These are phyloP conservation scores for Xylaria sp. DNA, from an alignment of 2,329 filamentous ascomycete genomes.

Conservation along the genomic window DNA sequence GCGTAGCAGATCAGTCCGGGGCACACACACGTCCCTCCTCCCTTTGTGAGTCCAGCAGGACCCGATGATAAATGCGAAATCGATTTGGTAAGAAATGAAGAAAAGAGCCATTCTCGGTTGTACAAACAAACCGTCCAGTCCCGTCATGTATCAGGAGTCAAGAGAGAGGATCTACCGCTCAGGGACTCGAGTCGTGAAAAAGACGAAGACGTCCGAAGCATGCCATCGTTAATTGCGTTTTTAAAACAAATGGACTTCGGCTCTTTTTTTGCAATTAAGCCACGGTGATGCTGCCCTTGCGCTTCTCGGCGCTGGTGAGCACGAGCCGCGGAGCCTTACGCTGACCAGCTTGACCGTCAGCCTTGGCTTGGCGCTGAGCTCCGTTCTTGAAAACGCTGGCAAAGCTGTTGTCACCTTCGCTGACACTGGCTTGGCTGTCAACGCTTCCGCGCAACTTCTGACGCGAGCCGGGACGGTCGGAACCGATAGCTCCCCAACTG, in stretches of 20 bases:
- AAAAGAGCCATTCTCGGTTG: conserved; percentile 26
- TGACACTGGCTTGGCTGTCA: conserved; percentile 61
- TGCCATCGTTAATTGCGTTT: conserved; percentile 29
- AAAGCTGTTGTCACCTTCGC: conserved; percentile 56
- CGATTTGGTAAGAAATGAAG: conserved; percentile 24
- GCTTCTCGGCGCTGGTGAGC: conserved; percentile 83
- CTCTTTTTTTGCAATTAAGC: conserved; percentile 20
- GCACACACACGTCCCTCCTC: conserved; percentile 6
- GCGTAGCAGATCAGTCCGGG: conserved; percentile 17
- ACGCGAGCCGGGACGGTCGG: conserved; percentile 69
- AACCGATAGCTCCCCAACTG: conserved; percentile 74
- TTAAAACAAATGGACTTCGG: conserved; percentile 18
- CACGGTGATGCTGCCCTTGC: conserved; percentile 55
- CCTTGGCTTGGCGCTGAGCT: conserved; percentile 47
- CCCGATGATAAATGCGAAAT: conserved; percentile 20
- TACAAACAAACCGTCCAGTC: conserved; percentile 23
- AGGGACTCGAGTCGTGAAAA: conserved; percentile 26
- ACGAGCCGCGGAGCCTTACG: conserved; percentile 84
- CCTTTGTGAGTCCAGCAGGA: conserved; percentile 17
- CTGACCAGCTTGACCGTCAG: conserved; percentile 54
- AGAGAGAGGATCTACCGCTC: conserved; percentile 30
- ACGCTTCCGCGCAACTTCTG: conserved; percentile 59
- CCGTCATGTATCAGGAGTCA: conserved; percentile 23
- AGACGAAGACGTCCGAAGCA: conserved; percentile 28
- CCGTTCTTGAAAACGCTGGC: conserved; percentile 61